Evolutionary conservation across 2,329 filamentous ascomycete genomes (phyloP), one percentile per base, ranked within the genome.

Genomic region (Beauveria brongniartii): DNA sequence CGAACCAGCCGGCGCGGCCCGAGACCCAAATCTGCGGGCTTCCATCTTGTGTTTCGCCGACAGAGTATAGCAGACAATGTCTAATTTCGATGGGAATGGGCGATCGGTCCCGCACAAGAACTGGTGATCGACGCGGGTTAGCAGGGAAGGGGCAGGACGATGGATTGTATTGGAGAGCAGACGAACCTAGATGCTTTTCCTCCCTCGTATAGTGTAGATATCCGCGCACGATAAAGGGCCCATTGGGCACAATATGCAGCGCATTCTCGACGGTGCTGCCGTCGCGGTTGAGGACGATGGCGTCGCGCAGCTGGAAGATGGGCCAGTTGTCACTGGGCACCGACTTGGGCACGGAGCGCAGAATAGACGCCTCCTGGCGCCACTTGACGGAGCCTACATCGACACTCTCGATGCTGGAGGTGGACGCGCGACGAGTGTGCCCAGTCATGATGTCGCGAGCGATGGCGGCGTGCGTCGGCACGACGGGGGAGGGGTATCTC

Each of bases 1-100:
- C 82, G 69, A 84, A 90, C 86, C 87, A 91, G 50, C 87, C 88
- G 14, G 85, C 81, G 59, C 77, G 68, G 41, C 71, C 72, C 1
- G 68, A 66, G 1, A 87, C 84, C 88, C 88, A 91, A 34, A 89
- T 75, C n/a, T 82, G 77, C 4, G 82, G 78, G 20, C 78, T 75
- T 0, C 78, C 79, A 55, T 82, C 79, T 16, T 75, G 69, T 28
- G 74, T 73, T 48, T 75, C 73, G 52, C 81, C 82, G 37, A 87
- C 83, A 14, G 85, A 82, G 67, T 82, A 85, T 37, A 69, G 67
- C 2, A 65, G 64, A 26, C 76, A 78, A 40, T 78, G 73, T n/a
- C 75, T 72, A 57, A 90, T 77, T 64, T 87, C 81, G 63, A 89
- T 78, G 48, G 71, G 71, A 1, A 64, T 67, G 5, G 72, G 71